phyloP scores from a whole-genome alignment of 345 rosid genomes.

The Dovyalis caffra region DNA sequence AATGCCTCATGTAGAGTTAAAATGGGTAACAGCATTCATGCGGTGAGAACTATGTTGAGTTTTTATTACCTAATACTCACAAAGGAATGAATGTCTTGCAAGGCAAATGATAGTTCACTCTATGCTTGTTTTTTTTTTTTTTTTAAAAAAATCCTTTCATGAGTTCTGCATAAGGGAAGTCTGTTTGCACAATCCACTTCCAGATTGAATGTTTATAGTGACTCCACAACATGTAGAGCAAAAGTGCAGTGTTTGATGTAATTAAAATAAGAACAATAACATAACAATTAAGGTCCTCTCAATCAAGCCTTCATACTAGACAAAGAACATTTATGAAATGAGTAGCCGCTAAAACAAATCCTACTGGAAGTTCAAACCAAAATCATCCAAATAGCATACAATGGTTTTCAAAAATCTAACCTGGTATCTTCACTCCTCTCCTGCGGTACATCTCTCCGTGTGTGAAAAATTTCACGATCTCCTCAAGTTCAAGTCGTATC shows the following conservation, averaged over 20 bases:
- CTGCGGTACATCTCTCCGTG: slow-evolving; percentile 94
- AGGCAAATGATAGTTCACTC: no score
- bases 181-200: not conserved
- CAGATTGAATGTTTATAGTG: no score
- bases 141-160: no score
- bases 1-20: no score
- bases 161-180: not conserved
- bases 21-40: no score
- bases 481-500: slow-evolving; percentile 91
- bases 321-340: not conserved
- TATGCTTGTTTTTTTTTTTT: no score
- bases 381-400: not conserved
- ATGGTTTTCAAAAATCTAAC: slow-evolving; percentile 33
- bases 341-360: slow-evolving; percentile 1
- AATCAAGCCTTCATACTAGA: slow-evolving; percentile 3
- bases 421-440: slow-evolving; percentile 93
- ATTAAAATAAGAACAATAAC: not conserved
- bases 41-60: no score
- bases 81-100: no score
- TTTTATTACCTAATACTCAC: no score
- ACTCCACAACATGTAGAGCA: not conserved
- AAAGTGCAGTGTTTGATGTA: not conserved
- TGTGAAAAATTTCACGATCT: slow-evolving; percentile 91
- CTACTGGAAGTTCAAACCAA: not conserved
- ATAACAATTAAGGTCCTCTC: not conserved